Evolutionary conservation across 164 flowering plant species (phyloP).

Genomic region (Saururus chinensis): DNA sequence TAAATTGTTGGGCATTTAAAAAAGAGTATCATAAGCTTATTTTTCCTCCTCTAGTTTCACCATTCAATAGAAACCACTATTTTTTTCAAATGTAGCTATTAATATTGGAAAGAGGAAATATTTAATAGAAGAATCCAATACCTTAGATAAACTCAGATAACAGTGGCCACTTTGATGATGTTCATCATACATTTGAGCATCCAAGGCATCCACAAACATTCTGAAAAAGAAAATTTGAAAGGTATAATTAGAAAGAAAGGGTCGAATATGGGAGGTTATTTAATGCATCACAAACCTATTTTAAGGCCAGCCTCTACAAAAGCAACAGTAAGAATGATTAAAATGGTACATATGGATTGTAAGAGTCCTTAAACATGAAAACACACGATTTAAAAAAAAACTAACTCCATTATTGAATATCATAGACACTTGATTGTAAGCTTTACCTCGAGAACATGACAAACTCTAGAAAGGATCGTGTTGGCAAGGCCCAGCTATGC

Average conservation of each 20-base stretch:
- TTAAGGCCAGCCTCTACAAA: not conserved
- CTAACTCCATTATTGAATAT: not conserved
- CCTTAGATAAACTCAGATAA: constrained; percentile 68
- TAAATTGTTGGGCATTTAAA: no score
- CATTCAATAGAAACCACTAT: no score
- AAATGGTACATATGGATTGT: no score
- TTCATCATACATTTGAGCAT: constrained; percentile 63
- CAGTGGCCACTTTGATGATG: constrained; percentile 69
- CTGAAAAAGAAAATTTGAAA: constrained; percentile 27
- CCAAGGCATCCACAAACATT: constrained; percentile 94
- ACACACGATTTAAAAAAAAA: not conserved
- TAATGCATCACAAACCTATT: not conserved
- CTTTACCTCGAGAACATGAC: constrained; percentile 91
- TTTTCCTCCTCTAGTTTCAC: no score
- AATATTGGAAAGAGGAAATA: no score
- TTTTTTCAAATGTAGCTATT: no score
- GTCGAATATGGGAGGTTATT: not conserved
- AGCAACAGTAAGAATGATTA: not conserved
- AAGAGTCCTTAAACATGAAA: no score
- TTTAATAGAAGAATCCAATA: no score
- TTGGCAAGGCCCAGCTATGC: constrained; percentile 91
- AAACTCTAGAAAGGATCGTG: constrained; percentile 83
- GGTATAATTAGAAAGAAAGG: not conserved
- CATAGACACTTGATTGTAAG: not conserved
- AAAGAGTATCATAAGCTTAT: no score